Evolutionary conservation across 2,329 filamentous ascomycete species (phyloP).

Genomic region (Dendryphion nanum): DNA sequence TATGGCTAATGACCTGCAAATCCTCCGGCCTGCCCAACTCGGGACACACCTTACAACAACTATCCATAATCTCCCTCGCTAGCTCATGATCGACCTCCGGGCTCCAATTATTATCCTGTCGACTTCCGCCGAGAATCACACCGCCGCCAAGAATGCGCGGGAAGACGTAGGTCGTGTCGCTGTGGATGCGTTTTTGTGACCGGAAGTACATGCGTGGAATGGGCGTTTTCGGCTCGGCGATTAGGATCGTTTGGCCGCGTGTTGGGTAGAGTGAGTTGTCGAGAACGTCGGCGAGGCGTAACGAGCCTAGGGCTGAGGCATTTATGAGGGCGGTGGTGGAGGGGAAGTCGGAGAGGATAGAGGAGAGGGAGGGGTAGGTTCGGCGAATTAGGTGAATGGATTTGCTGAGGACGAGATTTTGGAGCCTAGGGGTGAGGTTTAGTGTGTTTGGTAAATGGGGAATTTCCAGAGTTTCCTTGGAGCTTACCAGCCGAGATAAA

Average conservation of each 20-base stretch:
- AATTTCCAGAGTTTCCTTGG: not conserved
- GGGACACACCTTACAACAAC: conserved; percentile 65
- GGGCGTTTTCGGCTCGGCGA: conserved; percentile 48
- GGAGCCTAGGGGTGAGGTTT: conserved; percentile 22
- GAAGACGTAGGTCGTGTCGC: conserved; percentile 46
- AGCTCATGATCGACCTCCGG: conserved; percentile 73
- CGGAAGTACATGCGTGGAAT: conserved; percentile 45
- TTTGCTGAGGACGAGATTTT: conserved; percentile 67
- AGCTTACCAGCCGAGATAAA: conserved; percentile 37
- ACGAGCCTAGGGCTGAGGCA: conserved; percentile 76
- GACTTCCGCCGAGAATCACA: conserved; percentile 79
- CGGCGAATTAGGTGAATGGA: conserved; percentile 58
- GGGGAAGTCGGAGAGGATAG: conserved; percentile 63
- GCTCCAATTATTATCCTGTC: conserved; percentile 79
- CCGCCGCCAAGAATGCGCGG: conserved; percentile 63
- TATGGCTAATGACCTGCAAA: conserved; percentile 74
- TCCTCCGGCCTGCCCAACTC: conserved; percentile 67
- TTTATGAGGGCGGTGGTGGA: conserved; percentile 74
- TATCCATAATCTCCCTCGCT: conserved; percentile 79
- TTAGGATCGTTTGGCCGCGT: conserved; percentile 80
- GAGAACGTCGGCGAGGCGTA: conserved; percentile 76
- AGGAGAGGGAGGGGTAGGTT: conserved; percentile 61
- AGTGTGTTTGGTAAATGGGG: not conserved
- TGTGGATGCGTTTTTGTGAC: conserved; percentile 42
- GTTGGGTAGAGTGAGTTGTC: conserved; percentile 70